Conservation (phyloP, 192 early-diverging fungal genomes). For the Geranomyces variabilis region DNA sequence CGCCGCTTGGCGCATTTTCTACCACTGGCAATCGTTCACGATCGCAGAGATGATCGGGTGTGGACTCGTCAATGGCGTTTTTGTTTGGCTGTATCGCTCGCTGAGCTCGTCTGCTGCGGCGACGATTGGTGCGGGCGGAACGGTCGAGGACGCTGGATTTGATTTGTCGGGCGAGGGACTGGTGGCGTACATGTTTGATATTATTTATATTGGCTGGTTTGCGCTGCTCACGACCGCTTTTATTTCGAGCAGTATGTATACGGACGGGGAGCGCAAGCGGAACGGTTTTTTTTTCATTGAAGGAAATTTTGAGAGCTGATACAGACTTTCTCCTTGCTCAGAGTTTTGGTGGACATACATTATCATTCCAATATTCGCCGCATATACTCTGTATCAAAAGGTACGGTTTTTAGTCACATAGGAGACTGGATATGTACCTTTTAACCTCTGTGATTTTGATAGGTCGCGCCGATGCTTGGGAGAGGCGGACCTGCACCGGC, state of each 20-base stretch:
- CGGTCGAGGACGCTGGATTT: constrained; percentile 50
- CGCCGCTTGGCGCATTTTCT: constrained; percentile 57
- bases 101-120: constrained; percentile 52
- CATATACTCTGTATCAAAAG: constrained; percentile 48
- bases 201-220: constrained; percentile 83
- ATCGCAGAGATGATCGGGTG: constrained; percentile 47
- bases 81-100: constrained; percentile 51
- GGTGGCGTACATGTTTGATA: constrained; percentile 78
- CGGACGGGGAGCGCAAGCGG: constrained; percentile 37
- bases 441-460: not conserved
- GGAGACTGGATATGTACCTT: not conserved
- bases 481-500: not conserved
- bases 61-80: constrained; percentile 48
- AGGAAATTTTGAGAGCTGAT: not conserved
- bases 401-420: not conserved
- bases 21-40: constrained; percentile 55
- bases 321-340: not conserved
- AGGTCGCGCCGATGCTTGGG: constrained; percentile 28
- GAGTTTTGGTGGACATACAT: constrained; percentile 39
- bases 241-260: constrained; percentile 56
- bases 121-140: constrained; percentile 44
- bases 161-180: constrained; percentile 55
- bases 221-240: constrained; percentile 69
- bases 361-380: constrained; percentile 59
- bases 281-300: not conserved